Conservation (phyloP, 164 flowering plant species). For the Macadamia integrifolia region DNA sequence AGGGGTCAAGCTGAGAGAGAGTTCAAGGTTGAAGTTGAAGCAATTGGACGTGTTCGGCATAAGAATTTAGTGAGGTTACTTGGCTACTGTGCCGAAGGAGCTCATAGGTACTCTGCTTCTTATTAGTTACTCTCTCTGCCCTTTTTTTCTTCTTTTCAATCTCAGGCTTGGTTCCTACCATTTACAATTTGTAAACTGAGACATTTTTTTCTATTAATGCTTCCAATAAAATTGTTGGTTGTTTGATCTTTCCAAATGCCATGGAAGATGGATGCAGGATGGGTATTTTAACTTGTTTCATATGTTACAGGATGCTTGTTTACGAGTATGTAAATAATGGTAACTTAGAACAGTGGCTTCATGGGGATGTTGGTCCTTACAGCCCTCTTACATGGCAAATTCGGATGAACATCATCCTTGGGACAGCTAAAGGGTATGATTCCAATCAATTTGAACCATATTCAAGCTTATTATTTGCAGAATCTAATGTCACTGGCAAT, state of each 20-base stretch:
- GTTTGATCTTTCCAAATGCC: background rate
- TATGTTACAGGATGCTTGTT: conserved; percentile 59
- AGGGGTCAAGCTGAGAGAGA: conserved; percentile 88
- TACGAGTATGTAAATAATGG: conserved; percentile 73
- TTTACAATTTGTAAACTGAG: background rate
- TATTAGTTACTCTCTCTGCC: background rate
- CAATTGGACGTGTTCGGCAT: conserved; percentile 85
- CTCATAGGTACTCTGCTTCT: conserved; percentile 57
- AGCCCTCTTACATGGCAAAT: conserved; percentile 81
- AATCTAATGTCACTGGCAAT: background rate
- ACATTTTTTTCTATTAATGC: background rate
- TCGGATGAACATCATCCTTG: conserved; percentile 63
- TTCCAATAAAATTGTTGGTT: background rate
- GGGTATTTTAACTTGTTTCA: conserved; percentile 1
- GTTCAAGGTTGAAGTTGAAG: conserved; percentile 83
- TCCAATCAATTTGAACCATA: background rate
- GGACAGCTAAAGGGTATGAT: conserved; percentile 69
- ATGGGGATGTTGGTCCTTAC: conserved; percentile 60
- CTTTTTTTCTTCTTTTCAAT: background rate
- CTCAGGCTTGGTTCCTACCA: background rate
- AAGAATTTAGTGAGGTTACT: conserved; percentile 86
- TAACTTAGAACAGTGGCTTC: conserved; percentile 78
- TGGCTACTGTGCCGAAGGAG: conserved; percentile 93
- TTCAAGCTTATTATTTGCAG: background rate
- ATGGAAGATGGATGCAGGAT: background rate